Evolutionary conservation across 2,329 filamentous ascomycete genomes (phyloP).

Genomic region (Celoporthe dispersa): DNA sequence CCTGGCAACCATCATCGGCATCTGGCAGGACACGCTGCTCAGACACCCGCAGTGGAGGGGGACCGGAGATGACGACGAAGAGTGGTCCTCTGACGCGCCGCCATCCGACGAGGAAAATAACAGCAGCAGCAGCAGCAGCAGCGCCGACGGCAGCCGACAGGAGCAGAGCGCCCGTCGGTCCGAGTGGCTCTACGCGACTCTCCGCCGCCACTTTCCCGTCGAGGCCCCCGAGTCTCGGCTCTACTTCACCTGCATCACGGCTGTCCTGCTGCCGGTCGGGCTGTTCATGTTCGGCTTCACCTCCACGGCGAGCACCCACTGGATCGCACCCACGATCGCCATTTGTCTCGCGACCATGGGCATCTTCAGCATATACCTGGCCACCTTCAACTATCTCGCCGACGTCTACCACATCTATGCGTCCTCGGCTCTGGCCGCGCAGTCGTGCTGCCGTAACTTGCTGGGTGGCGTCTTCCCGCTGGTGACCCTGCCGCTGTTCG

Average conservation of each 20-base stretch:
- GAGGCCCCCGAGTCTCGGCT: slow-evolving; percentile 75
- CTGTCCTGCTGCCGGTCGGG: slow-evolving; percentile 75
- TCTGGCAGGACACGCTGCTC: slow-evolving; percentile 73
- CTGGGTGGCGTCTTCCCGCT: slow-evolving; percentile 82
- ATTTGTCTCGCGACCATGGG: slow-evolving; percentile 79
- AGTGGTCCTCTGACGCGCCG: slow-evolving; percentile 32
- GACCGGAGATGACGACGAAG: slow-evolving; percentile 16
- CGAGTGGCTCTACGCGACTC: slow-evolving; percentile 48
- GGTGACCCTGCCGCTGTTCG: slow-evolving; percentile 75
- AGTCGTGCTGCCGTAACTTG: slow-evolving; percentile 85
- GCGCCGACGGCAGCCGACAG: slow-evolving; percentile 32
- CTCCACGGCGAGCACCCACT: slow-evolving; percentile 63
- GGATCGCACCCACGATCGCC: slow-evolving; percentile 73
- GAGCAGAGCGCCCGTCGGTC: slow-evolving; percentile 32
- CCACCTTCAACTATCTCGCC: slow-evolving; percentile 91
- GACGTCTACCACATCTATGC: slow-evolving; percentile 87
- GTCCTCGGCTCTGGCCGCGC: slow-evolving; percentile 82
- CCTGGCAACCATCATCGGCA: slow-evolving; percentile 69
- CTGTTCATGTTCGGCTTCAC: slow-evolving; percentile 83
- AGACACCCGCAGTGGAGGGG: slow-evolving; percentile 47
- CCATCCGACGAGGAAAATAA: slow-evolving; percentile 15
- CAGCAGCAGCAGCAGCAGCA: neutral
- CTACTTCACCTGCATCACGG: slow-evolving; percentile 81
- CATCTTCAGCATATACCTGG: slow-evolving; percentile 84
- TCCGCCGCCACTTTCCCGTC: slow-evolving; percentile 51